These are phyloP conservation scores for Elaeis guineensis DNA, from an alignment of 176 grass and related monocot species.

Conservation along the genomic window DNA sequence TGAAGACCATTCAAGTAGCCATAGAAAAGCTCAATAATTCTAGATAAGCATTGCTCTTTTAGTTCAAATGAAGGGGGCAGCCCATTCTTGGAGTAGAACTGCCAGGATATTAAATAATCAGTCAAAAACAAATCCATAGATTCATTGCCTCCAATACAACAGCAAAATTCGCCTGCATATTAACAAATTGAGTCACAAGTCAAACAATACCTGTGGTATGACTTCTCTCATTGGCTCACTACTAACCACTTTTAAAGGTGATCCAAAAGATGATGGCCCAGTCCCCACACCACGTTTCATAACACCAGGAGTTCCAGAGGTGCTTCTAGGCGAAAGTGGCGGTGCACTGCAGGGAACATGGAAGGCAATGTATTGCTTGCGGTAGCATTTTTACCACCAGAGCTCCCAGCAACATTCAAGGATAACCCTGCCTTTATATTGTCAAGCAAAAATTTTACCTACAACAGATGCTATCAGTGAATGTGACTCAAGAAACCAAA, in stretches of 20 bases:
- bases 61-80: constrained; percentile 41
- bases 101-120: constrained; percentile 3
- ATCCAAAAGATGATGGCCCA: constrained; percentile 30
- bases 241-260: constrained; percentile 44
- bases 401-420: constrained; percentile 10
- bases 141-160: constrained; percentile 2
- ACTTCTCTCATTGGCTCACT: constrained; percentile 50
- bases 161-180: background rate
- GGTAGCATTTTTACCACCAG: constrained; percentile 17
- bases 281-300: constrained; percentile 31
- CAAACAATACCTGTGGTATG: constrained; percentile 66
- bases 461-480: background rate
- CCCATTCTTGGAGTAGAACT: constrained; percentile 88
- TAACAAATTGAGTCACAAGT: constrained; percentile 10
- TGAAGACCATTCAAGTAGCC: constrained; percentile 52
- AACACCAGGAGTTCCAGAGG: constrained; percentile 50
- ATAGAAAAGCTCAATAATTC: constrained; percentile 59
- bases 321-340: constrained; percentile 73
- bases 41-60: constrained; percentile 52
- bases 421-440: constrained; percentile 41
- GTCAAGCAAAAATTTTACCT: constrained; percentile 43
- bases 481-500: background rate
- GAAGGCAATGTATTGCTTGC: constrained; percentile 40
- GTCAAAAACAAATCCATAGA: constrained; percentile 3
- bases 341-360: constrained; percentile 67